A percentile compares a stretch with the other conserved stretches of the same genome.
phyloP scores from a whole-genome alignment of 1,139 yeast genomes.

The Geotrichum bryndzae region DNA sequence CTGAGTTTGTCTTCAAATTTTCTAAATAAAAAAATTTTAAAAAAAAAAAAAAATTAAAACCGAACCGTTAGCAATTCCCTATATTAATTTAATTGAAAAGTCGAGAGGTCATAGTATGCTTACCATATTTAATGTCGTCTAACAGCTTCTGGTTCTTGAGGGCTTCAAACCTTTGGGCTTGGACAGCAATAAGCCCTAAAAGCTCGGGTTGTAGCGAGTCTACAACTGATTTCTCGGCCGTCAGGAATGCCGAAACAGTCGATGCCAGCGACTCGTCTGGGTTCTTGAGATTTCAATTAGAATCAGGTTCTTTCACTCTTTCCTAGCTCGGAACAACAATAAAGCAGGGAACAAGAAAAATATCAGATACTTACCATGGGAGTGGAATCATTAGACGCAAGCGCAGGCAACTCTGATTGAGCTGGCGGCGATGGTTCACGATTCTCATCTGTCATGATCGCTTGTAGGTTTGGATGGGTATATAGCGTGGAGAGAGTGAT shows the following conservation, averaged over 20 bases:
- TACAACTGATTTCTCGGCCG: not conserved
- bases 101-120: conserved; percentile 26
- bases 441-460: not conserved
- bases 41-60: not conserved
- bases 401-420: not conserved
- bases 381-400: not conserved
- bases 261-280: not conserved
- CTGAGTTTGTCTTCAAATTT: conserved; percentile 10
- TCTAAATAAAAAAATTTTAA: not conserved
- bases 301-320: not conserved
- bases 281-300: not conserved
- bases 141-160: conserved; percentile 48
- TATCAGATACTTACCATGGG: not conserved
- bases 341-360: not conserved
- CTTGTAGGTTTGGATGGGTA: not conserved
- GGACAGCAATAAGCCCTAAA: conserved; percentile 38
- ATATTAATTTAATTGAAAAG: conserved; percentile 37
- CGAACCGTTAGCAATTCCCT: not conserved
- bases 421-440: not conserved
- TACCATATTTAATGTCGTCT: conserved; percentile 42
- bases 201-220: conserved; percentile 1
- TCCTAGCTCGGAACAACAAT: not conserved
- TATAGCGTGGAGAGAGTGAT: not conserved
- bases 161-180: conserved; percentile 45
- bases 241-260: conserved; percentile 2